These are phyloP conservation scores for Castanospermum australe DNA, from an alignment of 306 rosid genomes.

Conservation along the genomic window DNA sequence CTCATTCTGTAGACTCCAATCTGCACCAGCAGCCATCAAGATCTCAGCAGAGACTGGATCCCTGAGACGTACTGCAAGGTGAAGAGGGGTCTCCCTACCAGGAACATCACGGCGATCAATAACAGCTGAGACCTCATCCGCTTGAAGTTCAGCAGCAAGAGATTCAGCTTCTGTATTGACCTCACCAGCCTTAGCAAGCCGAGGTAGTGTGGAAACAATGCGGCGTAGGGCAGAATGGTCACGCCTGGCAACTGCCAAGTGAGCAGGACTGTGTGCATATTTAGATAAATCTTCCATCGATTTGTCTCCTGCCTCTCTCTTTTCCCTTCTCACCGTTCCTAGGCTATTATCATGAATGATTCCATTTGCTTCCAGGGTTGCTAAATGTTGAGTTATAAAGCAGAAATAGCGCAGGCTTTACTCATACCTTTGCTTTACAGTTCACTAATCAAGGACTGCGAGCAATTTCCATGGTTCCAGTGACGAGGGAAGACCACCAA, in stretches of 20 bases:
- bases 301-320: conserved; percentile 32
- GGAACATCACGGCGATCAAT: conserved; percentile 94
- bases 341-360: conserved; percentile 33
- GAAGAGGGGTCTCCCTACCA: conserved; percentile 97
- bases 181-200: conserved; percentile 82
- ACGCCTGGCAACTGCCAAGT: conserved; percentile 75
- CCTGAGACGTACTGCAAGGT: conserved; percentile 91
- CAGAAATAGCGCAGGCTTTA: conserved; percentile 14
- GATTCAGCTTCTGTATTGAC: conserved; percentile 79
- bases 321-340: conserved; percentile 35
- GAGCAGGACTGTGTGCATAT: conserved; percentile 88
- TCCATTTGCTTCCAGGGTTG: conserved; percentile 47
- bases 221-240: conserved; percentile 70
- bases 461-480: conserved; percentile 22
- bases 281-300: conserved; percentile 75
- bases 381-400: conserved; percentile 34
- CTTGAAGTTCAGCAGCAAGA: conserved; percentile 74
- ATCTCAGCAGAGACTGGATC: conserved; percentile 84
- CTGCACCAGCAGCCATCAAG: conserved; percentile 96
- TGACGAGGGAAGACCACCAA: conserved; percentile 29
- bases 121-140: conserved; percentile 72
- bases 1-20: conserved; percentile 97
- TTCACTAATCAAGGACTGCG: conserved; percentile 11
- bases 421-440: conserved; percentile 29
- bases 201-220: conserved; percentile 67